Conservation (phyloP, 495 filamentous ascomycete genomes). For the Astrothelium macrocarpum region DNA sequence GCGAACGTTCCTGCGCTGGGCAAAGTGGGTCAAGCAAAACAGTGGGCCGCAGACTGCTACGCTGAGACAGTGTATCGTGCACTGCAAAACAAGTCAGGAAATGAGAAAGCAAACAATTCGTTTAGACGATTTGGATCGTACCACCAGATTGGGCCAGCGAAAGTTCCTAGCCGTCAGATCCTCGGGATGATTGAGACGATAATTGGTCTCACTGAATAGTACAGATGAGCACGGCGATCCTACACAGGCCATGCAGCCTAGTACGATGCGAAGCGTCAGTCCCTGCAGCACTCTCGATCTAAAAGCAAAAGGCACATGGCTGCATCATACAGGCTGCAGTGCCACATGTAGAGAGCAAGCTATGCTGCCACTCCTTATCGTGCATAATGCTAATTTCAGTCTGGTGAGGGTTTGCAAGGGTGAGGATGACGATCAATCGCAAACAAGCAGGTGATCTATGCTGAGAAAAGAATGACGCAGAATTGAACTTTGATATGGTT, state of each 20-base stretch:
- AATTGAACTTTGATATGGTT: not conserved
- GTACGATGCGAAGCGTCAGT: not conserved
- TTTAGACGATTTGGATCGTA: not conserved
- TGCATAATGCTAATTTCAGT: not conserved
- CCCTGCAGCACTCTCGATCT: not conserved
- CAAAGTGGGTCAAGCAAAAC: not conserved
- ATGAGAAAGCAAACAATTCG: not conserved
- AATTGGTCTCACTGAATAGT: not conserved
- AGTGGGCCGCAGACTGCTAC: not conserved
- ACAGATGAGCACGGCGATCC: not conserved
- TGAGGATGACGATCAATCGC: too few species aligned
- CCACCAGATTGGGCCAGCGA: not conserved
- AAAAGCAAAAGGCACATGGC: too few species aligned
- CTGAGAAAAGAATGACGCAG: not conserved
- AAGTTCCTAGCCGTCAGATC: not conserved
- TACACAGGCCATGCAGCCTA: not conserved
- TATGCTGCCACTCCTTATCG: not conserved
- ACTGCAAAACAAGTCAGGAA: not conserved
- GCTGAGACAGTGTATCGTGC: not conserved
- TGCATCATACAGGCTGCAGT: not conserved
- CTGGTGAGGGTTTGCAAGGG: not conserved
- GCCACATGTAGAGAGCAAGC: not conserved
- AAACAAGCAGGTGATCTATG: too few species aligned
- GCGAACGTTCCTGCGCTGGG: not conserved
- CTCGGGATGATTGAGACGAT: constrained; percentile 1